Evolutionary conservation across 495 filamentous ascomycete species (phyloP), one percentile per base, ranked within the genome.

Genomic region (Chaetomium cochliodes): DNA sequence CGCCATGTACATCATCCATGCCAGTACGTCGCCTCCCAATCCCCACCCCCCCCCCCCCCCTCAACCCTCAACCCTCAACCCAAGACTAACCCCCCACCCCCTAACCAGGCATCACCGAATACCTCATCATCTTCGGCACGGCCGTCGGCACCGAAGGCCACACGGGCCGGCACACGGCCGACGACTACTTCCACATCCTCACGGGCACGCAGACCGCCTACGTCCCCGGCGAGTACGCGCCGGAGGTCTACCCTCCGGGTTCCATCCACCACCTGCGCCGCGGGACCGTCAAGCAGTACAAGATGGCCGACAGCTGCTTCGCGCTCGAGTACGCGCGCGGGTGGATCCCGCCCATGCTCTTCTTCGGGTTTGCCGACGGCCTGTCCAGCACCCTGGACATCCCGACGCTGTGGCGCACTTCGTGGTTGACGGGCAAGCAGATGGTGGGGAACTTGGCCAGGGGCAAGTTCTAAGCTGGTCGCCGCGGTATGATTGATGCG

Each of bases 101-200:
- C 6, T 26, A 37, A 25, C 50, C 42, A 67, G 59, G 62, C 58
- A 55, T 25, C 22, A 68, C 66, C 52, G 66, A 68, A 13, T 68
- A 68, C 66, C 63, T 68, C 53, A 67, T 70, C 58, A 67, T 68
- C 63, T 60, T 66, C 83, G 86, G 90, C 66, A 92, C 91, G 4
- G 85, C 91, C n/a, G 81, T 93, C 65, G 91, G 91, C 67, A 96
- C 91, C 13, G 91, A 96, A 74, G 91, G 91, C 60, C 91, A 96
- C 82, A 85, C 87, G 15, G 91, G 91, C 60, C 86, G 91, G 41
- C 91, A 94, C 80, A 92, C 91, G 33, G 90, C 91, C 5, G 90
- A 96, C 77, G 91, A 96, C 80, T 96, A 92, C 84, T 96, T 96
- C 84, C 86, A 92, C 81, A 94, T 96, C 82, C 83, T 96, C 33